phyloP scores from a whole-genome alignment of 352 stramenopile species.

The Globisporangium nunn region DNA sequence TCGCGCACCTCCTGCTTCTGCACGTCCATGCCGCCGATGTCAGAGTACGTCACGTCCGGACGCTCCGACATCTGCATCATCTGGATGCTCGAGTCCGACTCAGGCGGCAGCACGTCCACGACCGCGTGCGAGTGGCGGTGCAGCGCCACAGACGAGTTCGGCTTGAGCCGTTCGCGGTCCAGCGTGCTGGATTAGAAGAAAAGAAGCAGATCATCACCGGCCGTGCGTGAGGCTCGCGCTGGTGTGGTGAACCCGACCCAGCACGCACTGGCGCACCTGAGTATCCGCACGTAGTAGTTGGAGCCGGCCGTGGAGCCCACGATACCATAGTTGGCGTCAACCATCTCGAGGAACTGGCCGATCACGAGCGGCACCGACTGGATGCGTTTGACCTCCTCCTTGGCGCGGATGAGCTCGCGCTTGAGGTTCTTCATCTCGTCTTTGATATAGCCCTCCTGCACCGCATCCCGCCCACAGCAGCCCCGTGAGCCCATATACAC shows the following conservation, averaged over 20 bases:
- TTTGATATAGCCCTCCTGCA: slow-evolving; percentile 98
- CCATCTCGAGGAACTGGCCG: slow-evolving; percentile 99
- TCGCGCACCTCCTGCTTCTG: slow-evolving; percentile 99
- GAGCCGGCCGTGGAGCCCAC: slow-evolving; percentile 95
- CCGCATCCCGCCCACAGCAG: background rate
- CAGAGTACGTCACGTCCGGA: slow-evolving; percentile 92
- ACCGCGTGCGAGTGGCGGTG: slow-evolving; percentile 98
- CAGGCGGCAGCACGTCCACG: slow-evolving; percentile 96
- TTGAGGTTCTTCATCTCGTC: slow-evolving; percentile 99
- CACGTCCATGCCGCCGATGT: slow-evolving; percentile 99
- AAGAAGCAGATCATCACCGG: background rate
- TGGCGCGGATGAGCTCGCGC: slow-evolving; percentile 97
- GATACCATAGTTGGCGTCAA: slow-evolving; percentile 99
- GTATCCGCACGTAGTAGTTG: slow-evolving; percentile 99
- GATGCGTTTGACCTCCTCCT: slow-evolving; percentile 99
- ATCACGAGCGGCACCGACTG: slow-evolving; percentile 99
- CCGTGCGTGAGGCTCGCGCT: too few relatives aligned
- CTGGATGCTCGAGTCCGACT: slow-evolving; percentile 99
- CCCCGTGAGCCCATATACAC: too few relatives aligned
- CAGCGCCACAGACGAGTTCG: slow-evolving; percentile 97
- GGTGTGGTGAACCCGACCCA: slow-evolving; percentile 2
- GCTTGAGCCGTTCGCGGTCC: slow-evolving; percentile 97
- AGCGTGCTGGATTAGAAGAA: slow-evolving; percentile 77
- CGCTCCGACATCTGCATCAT: slow-evolving; percentile 98
- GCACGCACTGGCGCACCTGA: slow-evolving; percentile 30